A percentile compares a stretch with the other conserved stretches of the same genome.
Evolutionary conservation across 108 stramenopile species (phyloP).

Genomic region (Fragilariopsis cylindrus): DNA sequence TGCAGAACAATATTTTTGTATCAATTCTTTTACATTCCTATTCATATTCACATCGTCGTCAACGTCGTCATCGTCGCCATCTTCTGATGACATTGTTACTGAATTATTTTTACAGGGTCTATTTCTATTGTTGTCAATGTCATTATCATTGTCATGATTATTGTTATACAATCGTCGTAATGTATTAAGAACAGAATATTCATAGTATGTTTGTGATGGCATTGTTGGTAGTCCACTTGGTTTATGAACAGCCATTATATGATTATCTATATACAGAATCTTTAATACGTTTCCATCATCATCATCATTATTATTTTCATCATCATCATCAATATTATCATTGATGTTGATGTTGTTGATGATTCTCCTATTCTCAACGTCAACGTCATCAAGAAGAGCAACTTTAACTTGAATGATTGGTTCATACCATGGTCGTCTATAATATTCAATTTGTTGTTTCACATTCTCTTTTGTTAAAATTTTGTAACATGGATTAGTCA

Average conservation of each 20-base stretch:
- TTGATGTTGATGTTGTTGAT: too few species aligned
- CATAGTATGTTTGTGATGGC: slow-evolving; percentile 7
- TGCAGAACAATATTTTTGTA: background rate
- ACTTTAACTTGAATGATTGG: background rate
- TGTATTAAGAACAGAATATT: slow-evolving; percentile 9
- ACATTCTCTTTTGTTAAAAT: background rate
- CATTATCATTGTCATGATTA: background rate
- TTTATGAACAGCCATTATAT: slow-evolving; percentile 11
- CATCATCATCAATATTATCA: background rate
- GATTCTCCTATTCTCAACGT: background rate
- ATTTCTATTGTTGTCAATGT: too few species aligned
- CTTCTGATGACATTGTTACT: background rate
- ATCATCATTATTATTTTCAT: background rate
- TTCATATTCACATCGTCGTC: background rate
- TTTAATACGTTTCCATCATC: background rate
- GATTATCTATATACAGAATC: slow-evolving; percentile 11
- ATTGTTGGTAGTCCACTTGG: slow-evolving; percentile 8
- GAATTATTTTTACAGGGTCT: background rate
- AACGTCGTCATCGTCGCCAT: background rate
- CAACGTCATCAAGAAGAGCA: background rate
- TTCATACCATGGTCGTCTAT: slow-evolving; percentile 4
- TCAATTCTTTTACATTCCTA: background rate
- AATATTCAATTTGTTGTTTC: background rate
- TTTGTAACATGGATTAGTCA: background rate
- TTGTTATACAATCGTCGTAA: background rate